Evolutionary conservation across 106 monocot species (phyloP).

Genomic region (Allium sativum): DNA sequence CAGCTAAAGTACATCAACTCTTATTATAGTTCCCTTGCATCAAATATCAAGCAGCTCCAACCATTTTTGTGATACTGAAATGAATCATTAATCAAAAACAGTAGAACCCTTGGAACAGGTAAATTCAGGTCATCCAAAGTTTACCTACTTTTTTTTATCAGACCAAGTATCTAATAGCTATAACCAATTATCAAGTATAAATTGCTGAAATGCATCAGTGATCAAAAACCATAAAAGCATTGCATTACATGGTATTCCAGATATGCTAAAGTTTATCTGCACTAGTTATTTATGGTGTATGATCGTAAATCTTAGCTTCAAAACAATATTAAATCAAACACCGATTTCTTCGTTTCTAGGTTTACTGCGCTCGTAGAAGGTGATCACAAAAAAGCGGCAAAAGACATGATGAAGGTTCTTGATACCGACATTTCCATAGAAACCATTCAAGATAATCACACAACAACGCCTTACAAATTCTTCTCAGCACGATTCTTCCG

Average conservation of each 20-base stretch:
- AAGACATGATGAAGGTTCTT: slow-evolving; percentile 17
- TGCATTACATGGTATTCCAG: neutral
- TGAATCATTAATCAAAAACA: no score
- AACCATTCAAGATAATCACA: slow-evolving; percentile 15
- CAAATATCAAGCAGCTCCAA: no score
- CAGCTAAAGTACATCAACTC: no score
- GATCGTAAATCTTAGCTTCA: neutral
- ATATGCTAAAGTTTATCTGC: neutral
- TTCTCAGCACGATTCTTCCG: slow-evolving; percentile 33
- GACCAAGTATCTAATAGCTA: neutral
- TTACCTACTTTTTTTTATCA: no score
- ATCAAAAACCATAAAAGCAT: neutral
- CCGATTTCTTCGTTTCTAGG: neutral
- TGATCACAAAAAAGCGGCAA: neutral
- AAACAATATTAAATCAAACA: neutral
- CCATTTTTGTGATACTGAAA: no score
- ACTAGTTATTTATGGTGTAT: neutral
- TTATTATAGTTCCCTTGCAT: no score
- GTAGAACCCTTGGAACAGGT: no score
- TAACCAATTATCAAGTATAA: neutral
- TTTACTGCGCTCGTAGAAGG: neutral
- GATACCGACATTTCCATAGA: slow-evolving; percentile 13
- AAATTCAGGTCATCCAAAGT: no score
- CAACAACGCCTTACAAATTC: slow-evolving; percentile 40
- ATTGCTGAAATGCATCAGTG: neutral